phyloP scores from a whole-genome alignment of 73 alveolate species.

The Paramecium bursaria region DNA sequence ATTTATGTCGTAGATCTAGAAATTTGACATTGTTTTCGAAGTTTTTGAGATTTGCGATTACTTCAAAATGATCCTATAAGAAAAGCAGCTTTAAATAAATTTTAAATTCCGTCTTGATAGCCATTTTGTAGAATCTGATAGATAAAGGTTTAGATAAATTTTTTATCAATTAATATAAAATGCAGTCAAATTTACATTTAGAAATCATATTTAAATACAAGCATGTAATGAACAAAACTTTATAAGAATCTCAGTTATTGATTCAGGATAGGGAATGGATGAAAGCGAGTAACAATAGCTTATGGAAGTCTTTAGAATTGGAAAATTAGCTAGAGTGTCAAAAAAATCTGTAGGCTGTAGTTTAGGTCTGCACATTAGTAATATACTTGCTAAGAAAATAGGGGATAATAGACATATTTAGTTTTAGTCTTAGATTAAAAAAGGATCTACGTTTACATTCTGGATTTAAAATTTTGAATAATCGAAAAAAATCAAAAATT shows the following conservation, averaged over 20 bases:
- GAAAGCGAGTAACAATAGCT: neutral
- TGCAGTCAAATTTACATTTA: conserved; percentile 53
- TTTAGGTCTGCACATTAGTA: conserved; percentile 18
- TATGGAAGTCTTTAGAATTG: neutral
- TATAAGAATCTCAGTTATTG: conserved; percentile 3
- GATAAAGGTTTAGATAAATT: conserved; percentile 20
- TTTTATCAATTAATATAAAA: conserved; percentile 4
- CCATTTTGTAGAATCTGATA: conserved; percentile 22
- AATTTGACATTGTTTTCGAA: neutral
- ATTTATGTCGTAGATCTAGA: neutral
- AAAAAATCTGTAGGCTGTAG: conserved; percentile 18
- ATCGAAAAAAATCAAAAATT: no score
- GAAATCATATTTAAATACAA: neutral
- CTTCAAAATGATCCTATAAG: neutral
- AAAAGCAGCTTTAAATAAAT: neutral
- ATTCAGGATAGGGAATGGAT: conserved; percentile 55
- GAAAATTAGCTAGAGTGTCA: conserved; percentile 28
- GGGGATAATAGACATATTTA: no score
- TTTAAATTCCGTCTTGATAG: neutral
- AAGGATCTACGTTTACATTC: neutral
- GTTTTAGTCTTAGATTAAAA: neutral
- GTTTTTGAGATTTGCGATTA: neutral
- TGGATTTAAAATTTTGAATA: neutral
- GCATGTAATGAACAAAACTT: neutral
- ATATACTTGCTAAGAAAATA: conserved; percentile 5